A percentile compares a stretch with the other conserved stretches of the same genome.
These are phyloP conservation scores for Claviceps sp. DNA, from an alignment of 2,329 filamentous ascomycete species.

Conservation along the genomic window DNA sequence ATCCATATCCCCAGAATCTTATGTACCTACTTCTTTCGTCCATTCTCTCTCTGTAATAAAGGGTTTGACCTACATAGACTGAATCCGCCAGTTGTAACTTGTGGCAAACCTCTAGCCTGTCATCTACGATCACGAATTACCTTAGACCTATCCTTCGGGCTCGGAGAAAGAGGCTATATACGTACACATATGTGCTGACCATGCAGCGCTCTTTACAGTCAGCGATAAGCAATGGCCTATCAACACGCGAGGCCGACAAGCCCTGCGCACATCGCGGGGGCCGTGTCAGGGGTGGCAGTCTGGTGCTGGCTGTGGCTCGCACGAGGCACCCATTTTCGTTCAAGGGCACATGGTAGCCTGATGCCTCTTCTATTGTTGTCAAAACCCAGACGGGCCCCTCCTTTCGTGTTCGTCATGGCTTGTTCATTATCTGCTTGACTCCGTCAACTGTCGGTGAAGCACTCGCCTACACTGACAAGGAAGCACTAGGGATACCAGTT, in stretches of 20 bases:
- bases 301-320: neutral
- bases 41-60: neutral
- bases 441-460: neutral
- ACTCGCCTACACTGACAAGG: neutral
- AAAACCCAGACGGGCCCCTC: neutral
- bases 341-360: neutral
- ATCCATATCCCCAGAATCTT: neutral
- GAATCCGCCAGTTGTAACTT: too few relatives aligned
- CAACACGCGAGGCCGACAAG: neutral
- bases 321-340: neutral
- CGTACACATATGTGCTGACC: neutral
- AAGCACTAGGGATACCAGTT: neutral
- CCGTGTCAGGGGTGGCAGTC: constrained; percentile 1
- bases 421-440: neutral
- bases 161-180: neutral
- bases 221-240: constrained; percentile 1
- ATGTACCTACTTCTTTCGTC: neutral
- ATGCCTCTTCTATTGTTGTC: neutral
- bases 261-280: neutral
- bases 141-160: neutral
- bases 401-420: neutral
- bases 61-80: neutral
- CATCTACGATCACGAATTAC: neutral
- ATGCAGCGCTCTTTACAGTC: neutral
- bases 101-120: too few relatives aligned